A percentile compares a stretch with the other conserved stretches of the same genome.
Conservation (phyloP, 192 early-diverging fungal species). For the Backusella sp. region DNA sequence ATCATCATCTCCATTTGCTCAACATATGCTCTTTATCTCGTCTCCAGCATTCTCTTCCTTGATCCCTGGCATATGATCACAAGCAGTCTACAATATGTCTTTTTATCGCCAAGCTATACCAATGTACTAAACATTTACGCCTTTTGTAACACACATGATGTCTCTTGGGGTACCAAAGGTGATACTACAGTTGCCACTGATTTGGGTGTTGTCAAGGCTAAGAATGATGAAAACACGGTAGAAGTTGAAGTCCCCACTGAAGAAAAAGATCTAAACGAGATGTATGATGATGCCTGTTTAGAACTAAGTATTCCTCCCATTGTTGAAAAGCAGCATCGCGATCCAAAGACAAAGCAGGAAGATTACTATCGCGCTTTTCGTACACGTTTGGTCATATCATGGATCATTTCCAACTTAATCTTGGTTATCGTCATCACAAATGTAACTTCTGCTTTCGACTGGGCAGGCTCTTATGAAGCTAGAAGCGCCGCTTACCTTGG, state of each 20-base stretch:
- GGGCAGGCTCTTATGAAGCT: slow-evolving; percentile 27
- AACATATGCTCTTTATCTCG: slow-evolving; percentile 67
- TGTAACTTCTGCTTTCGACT: slow-evolving; percentile 37
- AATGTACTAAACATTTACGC: slow-evolving; percentile 74
- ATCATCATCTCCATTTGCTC: slow-evolving; percentile 64
- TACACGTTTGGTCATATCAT: slow-evolving; percentile 68
- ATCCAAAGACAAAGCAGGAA: slow-evolving; percentile 61
- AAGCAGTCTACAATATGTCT: slow-evolving; percentile 65
- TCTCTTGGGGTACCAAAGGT: slow-evolving; percentile 79
- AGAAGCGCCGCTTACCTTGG: slow-evolving; percentile 50
- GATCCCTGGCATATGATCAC: slow-evolving; percentile 84
- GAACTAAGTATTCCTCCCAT: slow-evolving; percentile 48
- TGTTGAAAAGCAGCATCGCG: slow-evolving; percentile 47
- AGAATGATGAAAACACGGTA: slow-evolving; percentile 43
- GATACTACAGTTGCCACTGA: slow-evolving; percentile 51
- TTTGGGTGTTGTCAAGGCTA: slow-evolving; percentile 73
- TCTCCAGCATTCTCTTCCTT: slow-evolving; percentile 60
- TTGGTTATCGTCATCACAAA: slow-evolving; percentile 66
- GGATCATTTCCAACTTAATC: slow-evolving; percentile 72
- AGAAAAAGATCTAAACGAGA: slow-evolving; percentile 73
- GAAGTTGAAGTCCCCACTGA: slow-evolving; percentile 56
- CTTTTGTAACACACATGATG: slow-evolving; percentile 54
- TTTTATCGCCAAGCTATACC: slow-evolving; percentile 71
- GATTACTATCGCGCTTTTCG: slow-evolving; percentile 86
- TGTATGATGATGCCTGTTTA: slow-evolving; percentile 76